phyloP scores from a whole-genome alignment of 139 green algal species.

The Axilococcus clingmanii region DNA sequence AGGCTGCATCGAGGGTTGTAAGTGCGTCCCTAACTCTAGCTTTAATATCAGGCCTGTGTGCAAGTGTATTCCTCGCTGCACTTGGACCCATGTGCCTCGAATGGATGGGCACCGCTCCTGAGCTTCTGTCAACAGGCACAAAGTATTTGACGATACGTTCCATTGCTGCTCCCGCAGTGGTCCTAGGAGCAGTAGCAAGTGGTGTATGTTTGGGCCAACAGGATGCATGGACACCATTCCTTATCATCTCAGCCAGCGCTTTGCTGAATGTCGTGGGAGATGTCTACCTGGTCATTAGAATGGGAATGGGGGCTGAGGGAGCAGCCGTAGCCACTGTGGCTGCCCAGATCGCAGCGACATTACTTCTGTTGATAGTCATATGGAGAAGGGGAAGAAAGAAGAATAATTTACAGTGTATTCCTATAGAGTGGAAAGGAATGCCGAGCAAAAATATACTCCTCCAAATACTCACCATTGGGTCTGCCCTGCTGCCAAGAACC shows the following conservation, averaged over 20 bases:
- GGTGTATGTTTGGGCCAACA: slow-evolving; percentile 56
- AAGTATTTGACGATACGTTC: slow-evolving; percentile 32
- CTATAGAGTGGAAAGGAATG: slow-evolving; percentile 19
- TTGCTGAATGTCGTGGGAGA: slow-evolving; percentile 46
- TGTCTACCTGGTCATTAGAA: slow-evolving; percentile 20
- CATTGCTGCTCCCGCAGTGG: slow-evolving; percentile 44
- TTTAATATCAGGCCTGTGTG: slow-evolving; percentile 12
- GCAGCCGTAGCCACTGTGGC: slow-evolving; percentile 35
- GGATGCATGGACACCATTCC: slow-evolving; percentile 48
- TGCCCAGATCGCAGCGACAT: slow-evolving; percentile 18
- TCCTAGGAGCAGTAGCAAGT: slow-evolving; percentile 43
- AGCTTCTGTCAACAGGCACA: slow-evolving; percentile 25
- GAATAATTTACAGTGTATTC: slow-evolving; percentile 2
- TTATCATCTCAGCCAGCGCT: slow-evolving; percentile 25
- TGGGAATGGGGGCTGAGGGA: slow-evolving; percentile 27
- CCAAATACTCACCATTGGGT: slow-evolving; percentile 28
- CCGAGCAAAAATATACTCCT: slow-evolving; percentile 16
- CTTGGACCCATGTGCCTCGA: slow-evolving; percentile 24
- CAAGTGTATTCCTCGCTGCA: slow-evolving; percentile 10
- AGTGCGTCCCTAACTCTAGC: slow-evolving; percentile 30
- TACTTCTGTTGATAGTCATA: neutral
- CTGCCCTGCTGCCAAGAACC: slow-evolving; percentile 38
- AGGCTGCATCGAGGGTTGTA: slow-evolving; percentile 10
- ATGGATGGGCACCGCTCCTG: slow-evolving; percentile 28
- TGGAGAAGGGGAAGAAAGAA: slow-evolving; percentile 18